phyloP scores from a whole-genome alignment of 305 asterid species.

The Lippia alba region DNA sequence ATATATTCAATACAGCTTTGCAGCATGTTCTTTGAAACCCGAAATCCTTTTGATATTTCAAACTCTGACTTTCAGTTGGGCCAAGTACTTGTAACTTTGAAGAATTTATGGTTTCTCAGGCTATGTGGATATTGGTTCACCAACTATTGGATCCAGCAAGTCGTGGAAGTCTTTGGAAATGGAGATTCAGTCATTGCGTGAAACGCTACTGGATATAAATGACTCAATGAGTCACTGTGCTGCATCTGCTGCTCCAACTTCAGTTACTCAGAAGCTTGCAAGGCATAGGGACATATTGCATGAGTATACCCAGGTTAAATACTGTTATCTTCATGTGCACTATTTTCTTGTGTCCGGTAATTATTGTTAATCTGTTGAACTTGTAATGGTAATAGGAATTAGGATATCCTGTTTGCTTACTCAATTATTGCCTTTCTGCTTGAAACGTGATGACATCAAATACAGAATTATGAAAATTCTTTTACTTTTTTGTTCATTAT shows the following conservation, averaged over 20 bases:
- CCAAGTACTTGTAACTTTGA: conserved; percentile 27
- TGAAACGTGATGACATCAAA: conserved; percentile 9
- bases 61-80: conserved; percentile 1
- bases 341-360: conserved; percentile 18
- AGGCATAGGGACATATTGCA: conserved; percentile 94
- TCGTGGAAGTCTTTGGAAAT: conserved; percentile 97
- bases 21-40: conserved; percentile 21
- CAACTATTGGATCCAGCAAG: conserved; percentile 84
- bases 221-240: conserved; percentile 99
- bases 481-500: conserved; percentile 18
- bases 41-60: conserved; percentile 16
- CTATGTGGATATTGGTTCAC: conserved; percentile 78
- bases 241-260: conserved; percentile 83
- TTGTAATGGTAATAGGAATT: not conserved
- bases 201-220: conserved; percentile 86
- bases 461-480: conserved; percentile 8
- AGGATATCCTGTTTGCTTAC: not conserved
- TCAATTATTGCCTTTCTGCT: not conserved
- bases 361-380: not conserved
- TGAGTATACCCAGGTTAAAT: conserved; percentile 86
- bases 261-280: conserved; percentile 92
- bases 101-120: conserved; percentile 52
- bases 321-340: not conserved
- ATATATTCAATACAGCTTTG: not conserved
- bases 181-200: conserved; percentile 94